phyloP scores from a whole-genome alignment of 805 yeast genomes.

The Phaffomyces thermotolerans region DNA sequence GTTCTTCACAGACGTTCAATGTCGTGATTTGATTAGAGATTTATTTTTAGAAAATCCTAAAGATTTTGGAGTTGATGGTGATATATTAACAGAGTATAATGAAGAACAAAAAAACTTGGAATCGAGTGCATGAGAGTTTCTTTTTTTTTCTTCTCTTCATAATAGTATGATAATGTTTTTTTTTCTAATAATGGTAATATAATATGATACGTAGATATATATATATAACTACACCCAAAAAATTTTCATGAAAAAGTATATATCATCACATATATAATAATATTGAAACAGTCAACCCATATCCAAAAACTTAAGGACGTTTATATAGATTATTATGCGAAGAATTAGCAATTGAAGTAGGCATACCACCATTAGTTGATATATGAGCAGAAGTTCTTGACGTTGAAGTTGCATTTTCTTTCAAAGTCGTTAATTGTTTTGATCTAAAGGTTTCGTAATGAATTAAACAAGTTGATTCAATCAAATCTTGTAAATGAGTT shows the following conservation, averaged over 20 bases:
- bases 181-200: too few species aligned
- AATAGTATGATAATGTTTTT: too few species aligned
- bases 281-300: too few species aligned
- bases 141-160: too few species aligned
- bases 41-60: constrained; percentile 50
- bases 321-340: constrained; percentile 16
- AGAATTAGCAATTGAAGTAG: constrained; percentile 6
- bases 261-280: too few species aligned
- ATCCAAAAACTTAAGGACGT: constrained; percentile 12
- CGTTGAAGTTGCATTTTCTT: constrained; percentile 63
- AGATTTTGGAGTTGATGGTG: constrained; percentile 49
- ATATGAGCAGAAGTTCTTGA: constrained; percentile 30
- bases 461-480: constrained; percentile 79
- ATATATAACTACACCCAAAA: too few species aligned
- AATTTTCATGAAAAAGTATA: too few species aligned
- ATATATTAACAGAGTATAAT: constrained; percentile 29
- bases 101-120: background rate
- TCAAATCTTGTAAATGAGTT: constrained; percentile 92
- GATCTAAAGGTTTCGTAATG: constrained; percentile 94
- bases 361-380: background rate
- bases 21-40: constrained; percentile 46
- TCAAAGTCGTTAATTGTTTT: constrained; percentile 87
- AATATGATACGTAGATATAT: too few species aligned
- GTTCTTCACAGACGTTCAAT: constrained; percentile 42
- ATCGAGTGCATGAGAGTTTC: background rate